phyloP scores from a whole-genome alignment of 2,329 filamentous ascomycete genomes.

The Penicillium sp. region DNA sequence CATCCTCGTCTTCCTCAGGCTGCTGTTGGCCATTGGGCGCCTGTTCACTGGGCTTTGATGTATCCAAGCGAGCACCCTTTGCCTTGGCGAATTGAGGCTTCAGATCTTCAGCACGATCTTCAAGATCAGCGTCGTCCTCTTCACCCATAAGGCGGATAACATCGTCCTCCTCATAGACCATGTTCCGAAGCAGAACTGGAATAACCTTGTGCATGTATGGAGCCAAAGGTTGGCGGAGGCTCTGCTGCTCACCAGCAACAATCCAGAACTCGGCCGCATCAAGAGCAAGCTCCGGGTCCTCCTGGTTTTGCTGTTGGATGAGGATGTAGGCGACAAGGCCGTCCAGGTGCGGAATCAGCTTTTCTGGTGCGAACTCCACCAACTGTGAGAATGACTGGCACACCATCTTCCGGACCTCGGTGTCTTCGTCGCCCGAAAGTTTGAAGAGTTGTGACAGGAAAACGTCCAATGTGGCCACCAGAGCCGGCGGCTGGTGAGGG shows the following conservation, averaged over 20 bases:
- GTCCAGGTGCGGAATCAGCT: conserved; percentile 84
- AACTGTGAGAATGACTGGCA: conserved; percentile 92
- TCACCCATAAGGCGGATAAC: conserved; percentile 83
- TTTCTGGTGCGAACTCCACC: conserved; percentile 87
- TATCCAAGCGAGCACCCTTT: conserved; percentile 65
- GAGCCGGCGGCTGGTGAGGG: conserved; percentile 79
- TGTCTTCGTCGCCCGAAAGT: conserved; percentile 75
- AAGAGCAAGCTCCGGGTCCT: conserved; percentile 87
- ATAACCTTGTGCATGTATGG: conserved; percentile 85
- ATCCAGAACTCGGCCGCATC: conserved; percentile 99
- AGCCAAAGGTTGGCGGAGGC: conserved; percentile 74
- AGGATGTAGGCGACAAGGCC: conserved; percentile 94
- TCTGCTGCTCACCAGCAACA: conserved; percentile 87
- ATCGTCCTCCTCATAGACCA: conserved; percentile 96
- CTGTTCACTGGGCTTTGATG: conserved; percentile 52
- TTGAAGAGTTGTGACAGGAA: conserved; percentile 83
- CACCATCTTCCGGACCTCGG: conserved; percentile 88
- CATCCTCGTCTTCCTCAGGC: conserved; percentile 65
- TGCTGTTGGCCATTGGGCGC: conserved; percentile 48
- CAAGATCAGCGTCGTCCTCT: conserved; percentile 86
- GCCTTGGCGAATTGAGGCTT: conserved; percentile 87
- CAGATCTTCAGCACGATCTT: conserved; percentile 89
- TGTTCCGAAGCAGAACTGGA: conserved; percentile 87
- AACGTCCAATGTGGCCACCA: conserved; percentile 79
- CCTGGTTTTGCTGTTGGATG: conserved; percentile 77